Base-by-base conservation (phyloP, 148 eudicot genomes). In the Suaeda aralocaspica region DNA sequence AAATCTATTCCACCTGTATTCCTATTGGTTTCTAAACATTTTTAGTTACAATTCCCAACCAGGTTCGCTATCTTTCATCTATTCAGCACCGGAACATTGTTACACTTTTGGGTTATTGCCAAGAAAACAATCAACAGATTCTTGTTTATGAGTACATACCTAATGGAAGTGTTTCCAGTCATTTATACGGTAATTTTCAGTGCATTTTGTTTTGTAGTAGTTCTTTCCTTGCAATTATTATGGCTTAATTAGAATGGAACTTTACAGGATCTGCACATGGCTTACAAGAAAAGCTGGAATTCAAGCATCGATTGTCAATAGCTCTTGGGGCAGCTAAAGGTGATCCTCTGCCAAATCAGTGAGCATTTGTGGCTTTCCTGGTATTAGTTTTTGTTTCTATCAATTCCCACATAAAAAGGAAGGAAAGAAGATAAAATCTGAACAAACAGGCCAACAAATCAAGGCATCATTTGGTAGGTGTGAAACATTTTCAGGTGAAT, bases 261-360 rank as follows among this genome's bases (percentile, higher is more conserved):
- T 68, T 72, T 81, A 68, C 88, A 93, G 98, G 96, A 42, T 82
- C 84, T 60, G 83, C 87, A 76, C 87, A 82, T 72, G 90, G 79
- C 73, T 81, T 96, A 18, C 74, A 77, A 64, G 98, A 93, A 82
- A 93, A 90, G 82, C 85, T 93, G 73, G 98, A 93, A 80, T 93
- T 93, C 85, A 93, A 90, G 92, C 98, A 90, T 79, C 82, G 98
- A 79, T 90, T 93, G 74, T 75, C 96, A 28, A 90, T 93, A 82
- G 98, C 98, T 79, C 82, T 93, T 71, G 98, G 96, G 82, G 96
- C 96, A 81, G 98, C 98, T 90, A 93, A 93, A 93, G 98, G 98
- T 93, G 98, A 93, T 88, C 96, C 74, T 88, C 85, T 88, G 95
- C 90, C 88, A 86, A 92, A 87, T 83, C 95, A 84, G 98, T 90